Evolutionary conservation across 176 grass and related monocot genomes (phyloP).

Genomic region (Aegilops tauschii): DNA sequence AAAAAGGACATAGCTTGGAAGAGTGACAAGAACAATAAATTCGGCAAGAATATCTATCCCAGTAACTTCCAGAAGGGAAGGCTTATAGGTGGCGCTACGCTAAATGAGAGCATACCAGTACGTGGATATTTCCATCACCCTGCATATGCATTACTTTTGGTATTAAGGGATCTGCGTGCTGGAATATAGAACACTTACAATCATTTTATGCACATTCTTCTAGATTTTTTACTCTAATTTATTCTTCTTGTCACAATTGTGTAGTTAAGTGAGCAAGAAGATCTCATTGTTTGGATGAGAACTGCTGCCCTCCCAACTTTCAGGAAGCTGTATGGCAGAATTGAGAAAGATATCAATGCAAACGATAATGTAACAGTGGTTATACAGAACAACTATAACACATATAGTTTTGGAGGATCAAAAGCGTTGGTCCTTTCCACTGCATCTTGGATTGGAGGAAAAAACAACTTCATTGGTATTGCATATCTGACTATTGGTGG

Average conservation of each 20-base stretch:
- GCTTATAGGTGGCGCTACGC: conserved; percentile 76
- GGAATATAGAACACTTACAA: neutral
- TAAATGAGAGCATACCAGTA: conserved; percentile 92
- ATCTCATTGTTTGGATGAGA: conserved; percentile 99
- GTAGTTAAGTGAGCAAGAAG: conserved; percentile 93
- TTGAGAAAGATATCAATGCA: conserved; percentile 68
- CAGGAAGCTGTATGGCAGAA: conserved; percentile 93
- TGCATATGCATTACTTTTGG: neutral
- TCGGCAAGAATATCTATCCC: conserved; percentile 81
- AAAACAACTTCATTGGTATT: conserved; percentile 80
- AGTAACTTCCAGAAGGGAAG: conserved; percentile 81
- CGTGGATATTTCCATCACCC: conserved; percentile 20
- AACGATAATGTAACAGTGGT: conserved; percentile 68
- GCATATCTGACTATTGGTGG: conserved; percentile 73
- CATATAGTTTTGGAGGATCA: conserved; percentile 82
- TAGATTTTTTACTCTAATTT: conserved; percentile 4
- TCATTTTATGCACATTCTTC: neutral
- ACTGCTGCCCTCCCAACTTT: conserved; percentile 81
- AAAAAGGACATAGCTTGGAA: conserved; percentile 91
- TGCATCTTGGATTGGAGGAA: conserved; percentile 88
- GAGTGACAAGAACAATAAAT: conserved; percentile 72
- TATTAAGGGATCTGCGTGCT: neutral
- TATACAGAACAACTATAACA: conserved; percentile 97
- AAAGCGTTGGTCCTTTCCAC: conserved; percentile 89
- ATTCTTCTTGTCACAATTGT: neutral